A percentile compares a stretch with the other conserved stretches of the same genome.
phyloP scores from a whole-genome alignment of 2,329 filamentous ascomycete genomes.

The Trichothecium roseum region DNA sequence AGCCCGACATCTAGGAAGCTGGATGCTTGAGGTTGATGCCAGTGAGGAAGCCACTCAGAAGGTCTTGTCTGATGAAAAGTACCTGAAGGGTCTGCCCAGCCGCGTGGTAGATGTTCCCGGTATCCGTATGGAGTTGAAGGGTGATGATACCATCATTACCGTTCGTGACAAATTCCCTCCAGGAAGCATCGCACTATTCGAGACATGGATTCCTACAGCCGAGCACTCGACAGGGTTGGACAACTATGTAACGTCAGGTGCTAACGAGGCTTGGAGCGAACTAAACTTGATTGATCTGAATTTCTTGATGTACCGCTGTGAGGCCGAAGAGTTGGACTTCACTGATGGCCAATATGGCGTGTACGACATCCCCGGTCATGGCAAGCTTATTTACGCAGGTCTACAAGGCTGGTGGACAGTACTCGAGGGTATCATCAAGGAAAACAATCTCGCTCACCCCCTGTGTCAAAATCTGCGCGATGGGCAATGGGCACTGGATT shows the following conservation, averaged over 20 bases:
- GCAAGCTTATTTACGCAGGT: conserved; percentile 83
- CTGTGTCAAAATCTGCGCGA: conserved; percentile 87
- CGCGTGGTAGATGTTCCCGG: conserved; percentile 65
- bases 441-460: conserved; percentile 88
- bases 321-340: conserved; percentile 73
- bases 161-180: conserved; percentile 80
- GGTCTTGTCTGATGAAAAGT: conserved; percentile 57
- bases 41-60: conserved; percentile 56
- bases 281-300: conserved; percentile 78
- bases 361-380: conserved; percentile 77
- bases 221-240: conserved; percentile 79
- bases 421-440: conserved; percentile 69
- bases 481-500: conserved; percentile 88
- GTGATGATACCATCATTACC: conserved; percentile 66
- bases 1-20: conserved; percentile 77
- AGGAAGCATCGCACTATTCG: conserved; percentile 87
- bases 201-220: conserved; percentile 86
- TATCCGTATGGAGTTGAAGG: conserved; percentile 61
- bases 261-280: conserved; percentile 64
- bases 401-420: conserved; percentile 99
- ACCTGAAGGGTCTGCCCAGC: conserved; percentile 75
- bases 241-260: conserved; percentile 74
- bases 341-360: conserved; percentile 76
- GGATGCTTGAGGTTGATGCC: conserved; percentile 84
- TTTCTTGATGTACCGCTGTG: conserved; percentile 81